Conservation (phyloP, 139 green algal genomes). For the Chlorella sp. region DNA sequence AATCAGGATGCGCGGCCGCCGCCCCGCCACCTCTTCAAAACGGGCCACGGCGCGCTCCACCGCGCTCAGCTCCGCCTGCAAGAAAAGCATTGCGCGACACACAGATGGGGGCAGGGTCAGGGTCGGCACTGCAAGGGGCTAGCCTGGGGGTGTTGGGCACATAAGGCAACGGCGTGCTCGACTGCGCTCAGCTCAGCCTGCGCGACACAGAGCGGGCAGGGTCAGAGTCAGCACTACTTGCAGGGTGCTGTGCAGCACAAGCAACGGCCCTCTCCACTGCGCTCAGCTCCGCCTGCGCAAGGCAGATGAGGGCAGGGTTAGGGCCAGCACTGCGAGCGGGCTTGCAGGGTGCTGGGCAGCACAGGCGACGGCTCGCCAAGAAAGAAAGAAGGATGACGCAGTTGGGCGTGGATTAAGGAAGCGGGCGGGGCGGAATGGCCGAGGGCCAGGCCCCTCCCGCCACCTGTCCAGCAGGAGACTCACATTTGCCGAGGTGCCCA, state of each 20-base stretch:
- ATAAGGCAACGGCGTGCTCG: slow-evolving; percentile 19
- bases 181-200: slow-evolving; percentile 33
- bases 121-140: background rate
- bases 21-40: slow-evolving; percentile 56
- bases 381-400: too few relatives aligned
- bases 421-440: too few relatives aligned
- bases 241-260: background rate
- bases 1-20: slow-evolving; percentile 71
- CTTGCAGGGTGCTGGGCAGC: too few relatives aligned
- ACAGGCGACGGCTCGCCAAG: too few relatives aligned
- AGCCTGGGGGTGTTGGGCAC: background rate
- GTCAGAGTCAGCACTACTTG: background rate
- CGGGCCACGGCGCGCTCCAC: slow-evolving; percentile 35
- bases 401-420: too few relatives aligned
- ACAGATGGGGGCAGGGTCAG: background rate
- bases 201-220: background rate
- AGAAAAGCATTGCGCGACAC: background rate
- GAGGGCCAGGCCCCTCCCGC: too few relatives aligned
- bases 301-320: background rate
- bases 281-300: background rate
- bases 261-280: slow-evolving; percentile 37
- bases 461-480: too few relatives aligned
- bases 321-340: background rate
- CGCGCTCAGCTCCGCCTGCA: slow-evolving; percentile 20
- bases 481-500: slow-evolving; percentile 11